Conservation (phyloP, 495 filamentous ascomycete genomes). For the Aspergillus asperescens region DNA sequence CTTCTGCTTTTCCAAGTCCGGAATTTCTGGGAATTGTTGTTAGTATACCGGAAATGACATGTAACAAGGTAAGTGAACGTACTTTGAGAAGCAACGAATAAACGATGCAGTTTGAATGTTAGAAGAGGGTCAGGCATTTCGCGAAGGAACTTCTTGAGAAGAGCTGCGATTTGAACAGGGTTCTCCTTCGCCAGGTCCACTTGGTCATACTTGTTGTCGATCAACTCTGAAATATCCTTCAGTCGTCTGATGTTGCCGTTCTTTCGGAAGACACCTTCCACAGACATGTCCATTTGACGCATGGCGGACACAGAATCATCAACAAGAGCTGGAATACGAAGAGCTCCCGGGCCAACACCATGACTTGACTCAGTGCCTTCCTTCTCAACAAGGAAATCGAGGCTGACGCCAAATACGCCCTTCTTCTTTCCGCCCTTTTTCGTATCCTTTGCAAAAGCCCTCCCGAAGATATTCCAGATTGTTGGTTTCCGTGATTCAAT, state of each 20-base stretch:
- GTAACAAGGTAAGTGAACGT: constrained; percentile 25
- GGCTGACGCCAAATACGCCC: constrained; percentile 81
- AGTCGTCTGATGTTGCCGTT: constrained; percentile 94
- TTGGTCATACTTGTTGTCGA: constrained; percentile 78
- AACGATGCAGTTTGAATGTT: constrained; percentile 87
- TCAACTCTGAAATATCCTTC: constrained; percentile 72
- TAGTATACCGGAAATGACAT: constrained; percentile 16
- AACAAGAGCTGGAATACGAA: constrained; percentile 82
- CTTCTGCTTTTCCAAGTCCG: constrained; percentile 73
- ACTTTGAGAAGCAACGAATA: constrained; percentile 88
- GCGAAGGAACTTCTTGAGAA: constrained; percentile 92
- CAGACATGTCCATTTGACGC: constrained; percentile 98
- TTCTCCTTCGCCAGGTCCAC: constrained; percentile 79
- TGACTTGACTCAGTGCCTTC: constrained; percentile 94
- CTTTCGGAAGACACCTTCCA: constrained; percentile 98
- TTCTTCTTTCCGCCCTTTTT: constrained; percentile 82
- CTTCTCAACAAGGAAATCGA: constrained; percentile 80
- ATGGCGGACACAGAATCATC: constrained; percentile 91
- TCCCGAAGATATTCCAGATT: constrained; percentile 97
- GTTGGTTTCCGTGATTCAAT: constrained; percentile 91
- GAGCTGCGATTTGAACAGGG: constrained; percentile 88
- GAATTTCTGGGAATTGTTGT: constrained; percentile 58
- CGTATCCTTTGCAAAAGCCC: constrained; percentile 81
- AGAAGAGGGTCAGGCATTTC: constrained; percentile 92
- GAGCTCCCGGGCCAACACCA: constrained; percentile 84